A percentile compares a stretch with the other conserved stretches of the same genome.
These are phyloP conservation scores for Alternaria brassicae DNA, from an alignment of 2,329 filamentous ascomycete species.

Conservation along the genomic window DNA sequence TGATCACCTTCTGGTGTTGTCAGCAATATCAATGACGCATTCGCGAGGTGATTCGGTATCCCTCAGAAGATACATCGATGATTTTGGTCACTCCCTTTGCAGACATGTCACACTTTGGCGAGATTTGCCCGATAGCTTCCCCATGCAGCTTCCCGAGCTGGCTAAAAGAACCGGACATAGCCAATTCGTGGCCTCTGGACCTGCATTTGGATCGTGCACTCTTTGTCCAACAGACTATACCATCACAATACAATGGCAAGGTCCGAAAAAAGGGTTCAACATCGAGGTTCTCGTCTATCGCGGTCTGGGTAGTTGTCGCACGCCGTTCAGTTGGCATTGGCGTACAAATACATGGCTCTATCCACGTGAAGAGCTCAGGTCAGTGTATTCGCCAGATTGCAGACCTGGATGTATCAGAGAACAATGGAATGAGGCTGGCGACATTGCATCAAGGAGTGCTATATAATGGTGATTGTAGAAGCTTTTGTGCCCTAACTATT, in stretches of 20 bases:
- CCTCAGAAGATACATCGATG: conserved; percentile 20
- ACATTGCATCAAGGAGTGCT: conserved; percentile 5
- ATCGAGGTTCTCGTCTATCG: conserved; percentile 21
- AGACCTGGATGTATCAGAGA: conserved; percentile 25
- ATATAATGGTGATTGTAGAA: no score
- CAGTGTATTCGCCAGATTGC: conserved; percentile 11
- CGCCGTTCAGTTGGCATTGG: conserved; percentile 28
- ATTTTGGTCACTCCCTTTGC: conserved; percentile 10
- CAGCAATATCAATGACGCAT: conserved; percentile 18
- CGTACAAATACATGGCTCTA: conserved; percentile 3
- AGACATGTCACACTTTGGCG: conserved; percentile 12
- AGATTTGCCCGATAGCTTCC: conserved; percentile 1
- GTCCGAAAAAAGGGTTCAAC: conserved; percentile 17
- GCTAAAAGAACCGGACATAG: conserved; percentile 7
- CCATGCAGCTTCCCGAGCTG: conserved; percentile 24
- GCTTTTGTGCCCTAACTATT: no score
- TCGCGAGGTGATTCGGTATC: conserved; percentile 11
- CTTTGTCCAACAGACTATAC: conserved; percentile 29
- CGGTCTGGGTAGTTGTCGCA: conserved; percentile 26
- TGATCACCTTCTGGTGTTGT: conserved; percentile 25
- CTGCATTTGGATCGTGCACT: conserved; percentile 25
- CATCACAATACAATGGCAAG: conserved; percentile 24
- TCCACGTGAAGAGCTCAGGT: conserved; percentile 7
- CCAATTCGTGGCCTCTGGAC: conserved; percentile 17
- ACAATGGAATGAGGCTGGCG: conserved; percentile 24